These are phyloP conservation scores for Xylariaceae sp. DNA, from an alignment of 2,329 filamentous ascomycete species.

Conservation along the genomic window DNA sequence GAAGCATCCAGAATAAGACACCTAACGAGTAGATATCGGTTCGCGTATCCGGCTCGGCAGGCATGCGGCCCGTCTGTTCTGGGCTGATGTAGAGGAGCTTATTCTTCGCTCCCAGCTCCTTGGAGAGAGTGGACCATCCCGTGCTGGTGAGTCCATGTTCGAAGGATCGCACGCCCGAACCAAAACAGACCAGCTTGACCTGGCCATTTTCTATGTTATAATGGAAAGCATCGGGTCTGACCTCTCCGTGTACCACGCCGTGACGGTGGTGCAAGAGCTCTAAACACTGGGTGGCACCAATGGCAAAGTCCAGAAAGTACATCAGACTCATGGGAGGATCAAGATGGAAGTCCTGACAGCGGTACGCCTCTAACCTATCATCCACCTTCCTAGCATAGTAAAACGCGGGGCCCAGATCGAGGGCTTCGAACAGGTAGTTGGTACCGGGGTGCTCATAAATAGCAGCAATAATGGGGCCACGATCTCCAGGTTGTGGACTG, in stretches of 20 bases:
- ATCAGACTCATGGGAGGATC: conserved; percentile 62
- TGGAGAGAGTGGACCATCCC: conserved; percentile 78
- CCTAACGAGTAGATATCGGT: conserved; percentile 94
- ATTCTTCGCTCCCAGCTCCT: conserved; percentile 78
- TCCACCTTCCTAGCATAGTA: conserved; percentile 52
- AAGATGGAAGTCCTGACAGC: conserved; percentile 43
- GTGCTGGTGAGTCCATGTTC: conserved; percentile 82
- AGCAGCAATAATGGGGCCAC: conserved; percentile 66
- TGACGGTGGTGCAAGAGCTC: conserved; percentile 89
- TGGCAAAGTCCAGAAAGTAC: conserved; percentile 83
- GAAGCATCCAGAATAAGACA: conserved; percentile 79
- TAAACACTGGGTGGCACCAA: conserved; percentile 78
- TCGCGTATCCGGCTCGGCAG: conserved; percentile 82
- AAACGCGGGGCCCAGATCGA: conserved; percentile 74
- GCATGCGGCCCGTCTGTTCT: conserved; percentile 89
- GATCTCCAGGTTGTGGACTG: conserved; percentile 61
- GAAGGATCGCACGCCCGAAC: conserved; percentile 80
- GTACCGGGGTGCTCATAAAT: conserved; percentile 75
- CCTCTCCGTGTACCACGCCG: conserved; percentile 82
- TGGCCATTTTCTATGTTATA: conserved; percentile 65
- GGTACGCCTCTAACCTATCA: conserved; percentile 44
- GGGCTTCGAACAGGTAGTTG: conserved; percentile 64
- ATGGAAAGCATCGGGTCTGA: conserved; percentile 86
- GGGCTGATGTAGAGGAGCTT: conserved; percentile 90
- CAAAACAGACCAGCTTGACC: conserved; percentile 79